phyloP scores from a whole-genome alignment of 106 monocot genomes.

The Apostasia shenzhenica region DNA sequence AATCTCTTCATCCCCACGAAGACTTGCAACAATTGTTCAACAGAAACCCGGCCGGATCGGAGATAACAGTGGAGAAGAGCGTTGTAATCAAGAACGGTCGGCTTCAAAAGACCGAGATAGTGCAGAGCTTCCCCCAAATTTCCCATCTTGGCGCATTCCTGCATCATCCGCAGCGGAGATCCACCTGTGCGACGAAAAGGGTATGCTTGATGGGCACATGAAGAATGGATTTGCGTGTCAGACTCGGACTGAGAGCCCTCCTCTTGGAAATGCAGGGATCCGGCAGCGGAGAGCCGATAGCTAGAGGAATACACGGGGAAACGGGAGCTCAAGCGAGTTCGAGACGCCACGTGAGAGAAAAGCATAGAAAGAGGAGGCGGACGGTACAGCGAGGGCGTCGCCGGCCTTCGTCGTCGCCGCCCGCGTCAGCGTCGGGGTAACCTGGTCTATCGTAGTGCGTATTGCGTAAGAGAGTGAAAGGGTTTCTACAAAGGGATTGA shows the following conservation, averaged over 20 bases:
- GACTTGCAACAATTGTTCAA: slow-evolving; percentile 9
- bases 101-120: slow-evolving; percentile 17
- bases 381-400: too few species aligned
- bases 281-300: background rate
- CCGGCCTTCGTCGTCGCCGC: too few species aligned
- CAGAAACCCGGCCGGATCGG: slow-evolving; percentile 16
- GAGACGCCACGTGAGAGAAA: background rate
- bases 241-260: background rate
- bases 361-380: background rate
- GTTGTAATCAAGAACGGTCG: slow-evolving; percentile 41
- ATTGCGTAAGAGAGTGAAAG: too few species aligned
- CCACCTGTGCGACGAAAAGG: background rate
- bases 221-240: background rate
- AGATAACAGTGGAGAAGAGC: slow-evolving; percentile 35
- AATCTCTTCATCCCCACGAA: slow-evolving; percentile 29
- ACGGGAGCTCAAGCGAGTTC: background rate
- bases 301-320: background rate
- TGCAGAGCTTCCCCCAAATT: slow-evolving; percentile 26
- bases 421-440: too few species aligned
- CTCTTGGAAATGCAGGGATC: background rate
- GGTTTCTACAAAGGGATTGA: too few species aligned
- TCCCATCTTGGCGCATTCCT: slow-evolving; percentile 38
- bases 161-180: slow-evolving; percentile 19
- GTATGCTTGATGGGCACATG: background rate
- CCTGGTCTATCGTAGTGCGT: too few species aligned